A percentile compares a stretch with the other conserved stretches of the same genome.
These are phyloP conservation scores for Parietaria judaica DNA, from an alignment of 306 rosid species.

Conservation along the genomic window DNA sequence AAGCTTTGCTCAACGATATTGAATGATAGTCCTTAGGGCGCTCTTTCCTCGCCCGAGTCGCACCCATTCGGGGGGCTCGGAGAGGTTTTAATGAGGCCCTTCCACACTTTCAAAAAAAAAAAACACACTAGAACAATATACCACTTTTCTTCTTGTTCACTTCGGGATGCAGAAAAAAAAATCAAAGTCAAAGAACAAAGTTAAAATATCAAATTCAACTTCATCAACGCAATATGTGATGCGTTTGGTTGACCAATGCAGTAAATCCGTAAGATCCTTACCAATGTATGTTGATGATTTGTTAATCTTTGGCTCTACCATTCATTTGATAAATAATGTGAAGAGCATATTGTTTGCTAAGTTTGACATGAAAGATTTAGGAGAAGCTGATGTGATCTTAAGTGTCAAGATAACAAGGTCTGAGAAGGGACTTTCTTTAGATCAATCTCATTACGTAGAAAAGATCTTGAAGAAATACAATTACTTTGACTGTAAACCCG, in stretches of 20 bases:
- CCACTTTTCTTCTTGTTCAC: not conserved
- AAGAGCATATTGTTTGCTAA: not conserved
- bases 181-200: not conserved
- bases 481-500: conserved; percentile 2
- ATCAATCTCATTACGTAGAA: too few species aligned
- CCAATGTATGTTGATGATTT: conserved; percentile 19
- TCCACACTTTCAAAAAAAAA: too few species aligned
- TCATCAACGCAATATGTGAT: not conserved
- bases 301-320: not conserved
- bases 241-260: not conserved
- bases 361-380: not conserved
- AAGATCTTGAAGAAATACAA: not conserved
- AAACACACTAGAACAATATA: too few species aligned
- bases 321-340: not conserved
- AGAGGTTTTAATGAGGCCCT: too few species aligned
- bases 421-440: too few species aligned
- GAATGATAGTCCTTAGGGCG: too few species aligned
- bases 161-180: not conserved
- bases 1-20: too few species aligned
- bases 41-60: too few species aligned
- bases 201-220: not conserved
- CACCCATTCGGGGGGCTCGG: too few species aligned
- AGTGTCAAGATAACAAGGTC: too few species aligned
- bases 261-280: not conserved
- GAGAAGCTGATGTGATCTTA: too few species aligned